Evolutionary conservation across 2,329 filamentous ascomycete genomes (phyloP).

Genomic region (Paracoccidioides brasiliensis): DNA sequence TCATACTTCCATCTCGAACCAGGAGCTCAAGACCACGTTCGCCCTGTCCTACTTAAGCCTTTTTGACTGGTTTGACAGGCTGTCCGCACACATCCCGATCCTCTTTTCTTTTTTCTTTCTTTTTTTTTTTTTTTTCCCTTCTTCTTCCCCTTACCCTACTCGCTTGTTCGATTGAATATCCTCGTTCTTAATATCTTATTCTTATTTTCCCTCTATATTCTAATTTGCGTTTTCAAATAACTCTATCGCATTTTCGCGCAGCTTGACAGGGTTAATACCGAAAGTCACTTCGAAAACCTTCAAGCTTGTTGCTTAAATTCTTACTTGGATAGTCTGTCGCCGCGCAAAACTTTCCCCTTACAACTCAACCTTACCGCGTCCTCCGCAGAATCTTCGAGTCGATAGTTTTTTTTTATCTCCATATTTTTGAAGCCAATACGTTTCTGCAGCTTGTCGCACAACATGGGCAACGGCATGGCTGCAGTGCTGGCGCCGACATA

Average conservation of each 20-base stretch:
- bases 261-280: constrained; percentile 6
- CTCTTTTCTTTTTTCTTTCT: constrained; percentile 5
- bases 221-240: constrained; percentile 1
- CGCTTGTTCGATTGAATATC: constrained; percentile 3
- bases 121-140: not conserved
- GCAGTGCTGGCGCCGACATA: constrained; percentile 50
- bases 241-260: constrained; percentile 8
- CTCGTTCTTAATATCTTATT: constrained; percentile 5
- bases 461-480: constrained; percentile 32
- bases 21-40: not conserved
- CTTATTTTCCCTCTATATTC: constrained; percentile 2
- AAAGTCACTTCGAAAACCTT: constrained; percentile 13
- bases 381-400: not conserved
- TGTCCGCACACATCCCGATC: not conserved
- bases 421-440: constrained; percentile 15
- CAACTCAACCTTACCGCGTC: constrained; percentile 6
- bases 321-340: constrained; percentile 1
- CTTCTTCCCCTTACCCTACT: constrained; percentile 1
- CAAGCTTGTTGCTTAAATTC: constrained; percentile 4
- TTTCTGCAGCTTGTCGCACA: constrained; percentile 13
- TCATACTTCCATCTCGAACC: not conserved
- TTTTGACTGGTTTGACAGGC: not conserved
- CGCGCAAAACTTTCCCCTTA: constrained; percentile 10
- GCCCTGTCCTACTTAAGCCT: not conserved
- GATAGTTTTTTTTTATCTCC: constrained; percentile 13